These are phyloP conservation scores for Plasmopara halstedii DNA, from an alignment of 352 stramenopile species.

Conservation along the genomic window DNA sequence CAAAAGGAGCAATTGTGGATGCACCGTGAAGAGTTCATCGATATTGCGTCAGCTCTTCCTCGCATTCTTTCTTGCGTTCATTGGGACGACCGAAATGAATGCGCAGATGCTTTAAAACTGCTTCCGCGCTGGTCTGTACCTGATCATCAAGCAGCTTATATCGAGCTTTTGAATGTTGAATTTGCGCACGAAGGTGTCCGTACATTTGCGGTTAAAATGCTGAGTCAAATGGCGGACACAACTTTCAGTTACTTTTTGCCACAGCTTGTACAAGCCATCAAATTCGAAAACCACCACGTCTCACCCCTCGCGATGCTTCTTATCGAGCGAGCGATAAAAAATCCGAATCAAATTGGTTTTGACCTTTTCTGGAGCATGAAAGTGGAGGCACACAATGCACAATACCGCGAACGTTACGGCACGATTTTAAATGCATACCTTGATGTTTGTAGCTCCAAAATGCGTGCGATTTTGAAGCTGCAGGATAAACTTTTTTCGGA, in stretches of 20 bases:
- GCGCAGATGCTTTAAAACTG: conserved; percentile 58
- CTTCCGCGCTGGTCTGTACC: conserved; percentile 61
- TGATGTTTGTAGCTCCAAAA: conserved; percentile 85
- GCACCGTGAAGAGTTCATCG: conserved; percentile 72
- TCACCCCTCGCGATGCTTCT: conserved; percentile 68
- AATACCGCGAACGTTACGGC: conserved; percentile 74
- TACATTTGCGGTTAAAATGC: conserved; percentile 65
- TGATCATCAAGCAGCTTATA: conserved; percentile 73
- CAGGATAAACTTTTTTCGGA: conserved; percentile 82
- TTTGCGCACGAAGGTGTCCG: conserved; percentile 71
- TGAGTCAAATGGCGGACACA: conserved; percentile 79
- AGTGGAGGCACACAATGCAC: conserved; percentile 77
- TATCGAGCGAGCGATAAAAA: conserved; percentile 85
- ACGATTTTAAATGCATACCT: conserved; percentile 78
- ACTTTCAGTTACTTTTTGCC: conserved; percentile 85
- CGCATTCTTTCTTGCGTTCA: conserved; percentile 75
- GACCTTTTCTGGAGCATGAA: conserved; percentile 89
- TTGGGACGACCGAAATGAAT: conserved; percentile 67
- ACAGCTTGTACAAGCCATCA: conserved; percentile 85
- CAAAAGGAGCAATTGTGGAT: conserved; percentile 81
- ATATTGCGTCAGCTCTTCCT: conserved; percentile 63
- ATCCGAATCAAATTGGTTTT: conserved; percentile 84
- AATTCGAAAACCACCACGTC: conserved; percentile 84
- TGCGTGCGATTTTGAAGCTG: conserved; percentile 88
- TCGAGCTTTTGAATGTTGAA: conserved; percentile 74